Evolutionary conservation across 441 rosid species (phyloP).

Genomic region (Capsella rubella): DNA sequence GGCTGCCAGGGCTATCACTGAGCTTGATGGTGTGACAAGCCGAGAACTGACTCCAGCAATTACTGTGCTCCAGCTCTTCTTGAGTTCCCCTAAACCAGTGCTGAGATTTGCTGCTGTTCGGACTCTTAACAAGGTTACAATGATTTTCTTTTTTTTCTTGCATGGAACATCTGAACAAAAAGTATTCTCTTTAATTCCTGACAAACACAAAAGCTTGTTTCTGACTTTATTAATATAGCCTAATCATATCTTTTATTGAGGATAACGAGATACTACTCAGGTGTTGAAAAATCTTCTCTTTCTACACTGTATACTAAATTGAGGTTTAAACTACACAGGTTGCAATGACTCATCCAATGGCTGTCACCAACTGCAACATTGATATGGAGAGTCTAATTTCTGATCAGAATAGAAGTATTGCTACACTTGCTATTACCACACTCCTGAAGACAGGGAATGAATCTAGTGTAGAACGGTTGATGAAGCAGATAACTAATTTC

Average conservation of each 20-base stretch:
- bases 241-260: neutral
- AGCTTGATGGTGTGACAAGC: constrained; percentile 88
- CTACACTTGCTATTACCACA: constrained; percentile 96
- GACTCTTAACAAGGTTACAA: constrained; percentile 87
- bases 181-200: constrained; percentile 17
- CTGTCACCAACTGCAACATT: constrained; percentile 97
- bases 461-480: constrained; percentile 92
- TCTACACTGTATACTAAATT: constrained; percentile 25
- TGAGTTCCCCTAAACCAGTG: constrained; percentile 96
- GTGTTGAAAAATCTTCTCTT: constrained; percentile 1
- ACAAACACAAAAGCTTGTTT: neutral
- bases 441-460: constrained; percentile 97
- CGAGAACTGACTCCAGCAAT: constrained; percentile 98
- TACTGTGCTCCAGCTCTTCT: constrained; percentile 94
- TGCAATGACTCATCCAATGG: constrained; percentile 99
- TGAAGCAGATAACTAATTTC: constrained; percentile 98
- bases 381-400: constrained; percentile 99
- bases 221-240: constrained; percentile 3
- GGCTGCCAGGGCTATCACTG: constrained; percentile 99
- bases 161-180: neutral
- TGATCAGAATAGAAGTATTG: constrained; percentile 97
- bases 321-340: constrained; percentile 63
- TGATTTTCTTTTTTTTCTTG: constrained; percentile 24
- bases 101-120: constrained; percentile 99
- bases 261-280: constrained; percentile 1